phyloP scores from a whole-genome alignment of 2,329 filamentous ascomycete species.

The Fusarium tjaetaba region DNA sequence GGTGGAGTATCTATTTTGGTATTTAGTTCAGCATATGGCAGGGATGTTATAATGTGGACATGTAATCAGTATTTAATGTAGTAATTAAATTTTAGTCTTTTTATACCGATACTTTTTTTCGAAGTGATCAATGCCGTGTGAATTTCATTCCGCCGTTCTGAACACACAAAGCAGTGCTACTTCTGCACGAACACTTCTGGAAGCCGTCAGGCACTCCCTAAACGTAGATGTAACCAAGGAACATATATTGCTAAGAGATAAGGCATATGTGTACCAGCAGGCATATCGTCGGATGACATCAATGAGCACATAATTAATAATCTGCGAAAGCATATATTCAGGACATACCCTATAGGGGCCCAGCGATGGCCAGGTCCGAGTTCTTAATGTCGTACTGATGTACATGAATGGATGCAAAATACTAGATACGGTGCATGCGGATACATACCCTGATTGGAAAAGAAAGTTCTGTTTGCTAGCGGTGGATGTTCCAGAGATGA shows the following conservation, averaged over 20 bases:
- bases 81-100: conserved; percentile 16
- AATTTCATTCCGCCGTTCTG: too few relatives aligned
- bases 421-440: not conserved
- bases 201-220: not conserved
- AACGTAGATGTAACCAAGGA: too few relatives aligned
- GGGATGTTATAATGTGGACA: conserved; percentile 2
- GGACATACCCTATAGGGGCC: not conserved
- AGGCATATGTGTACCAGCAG: too few relatives aligned
- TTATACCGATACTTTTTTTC: not conserved
- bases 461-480: not conserved
- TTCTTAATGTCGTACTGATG: not conserved
- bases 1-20: not conserved
- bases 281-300: not conserved
- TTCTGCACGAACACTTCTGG: not conserved
- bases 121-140: not conserved
- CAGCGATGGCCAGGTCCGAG: too few relatives aligned
- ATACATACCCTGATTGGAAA: not conserved
- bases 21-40: not conserved
- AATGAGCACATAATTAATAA: not conserved
- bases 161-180: not conserved
- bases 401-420: not conserved
- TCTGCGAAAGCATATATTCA: not conserved
- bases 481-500: not conserved
- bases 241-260: not conserved
- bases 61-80: conserved; percentile 23